These are phyloP conservation scores for Gracilariopsis chorda DNA, from an alignment of 23 red algal genomes.

Conservation along the genomic window DNA sequence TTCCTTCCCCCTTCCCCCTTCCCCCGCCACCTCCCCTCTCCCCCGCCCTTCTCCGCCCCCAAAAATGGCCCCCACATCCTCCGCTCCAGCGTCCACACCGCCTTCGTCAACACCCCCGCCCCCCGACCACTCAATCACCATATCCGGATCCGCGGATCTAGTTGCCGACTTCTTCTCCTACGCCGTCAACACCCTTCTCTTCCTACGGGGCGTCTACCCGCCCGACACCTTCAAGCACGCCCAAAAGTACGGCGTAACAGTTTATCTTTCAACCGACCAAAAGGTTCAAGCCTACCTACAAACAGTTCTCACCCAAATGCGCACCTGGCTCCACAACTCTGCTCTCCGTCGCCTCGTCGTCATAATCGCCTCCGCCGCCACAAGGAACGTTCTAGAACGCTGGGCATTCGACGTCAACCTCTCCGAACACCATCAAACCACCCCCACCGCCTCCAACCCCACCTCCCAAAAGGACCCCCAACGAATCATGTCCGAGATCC, in stretches of 20 bases:
- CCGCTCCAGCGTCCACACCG: neutral
- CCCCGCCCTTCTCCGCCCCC: neutral
- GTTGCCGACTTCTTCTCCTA: slow-evolving; percentile 94
- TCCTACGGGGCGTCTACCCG: slow-evolving; percentile 93
- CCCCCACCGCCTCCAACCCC: neutral
- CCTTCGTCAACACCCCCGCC: neutral
- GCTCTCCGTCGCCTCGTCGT: slow-evolving; percentile 79
- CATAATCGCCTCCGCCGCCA: slow-evolving; percentile 75
- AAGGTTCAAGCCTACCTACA: slow-evolving; percentile 71
- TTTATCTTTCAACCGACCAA: slow-evolving; percentile 76
- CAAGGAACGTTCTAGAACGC: slow-evolving; percentile 75
- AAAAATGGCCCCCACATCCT: neutral
- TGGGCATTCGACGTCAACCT: slow-evolving; percentile 89
- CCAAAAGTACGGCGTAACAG: slow-evolving; percentile 86
- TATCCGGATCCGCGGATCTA: slow-evolving; percentile 76
- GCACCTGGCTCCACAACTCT: slow-evolving; percentile 58
- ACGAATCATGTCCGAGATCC: slow-evolving; percentile 80
- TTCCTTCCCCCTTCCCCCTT: neutral
- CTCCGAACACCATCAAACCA: neutral
- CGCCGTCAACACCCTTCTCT: slow-evolving; percentile 89
- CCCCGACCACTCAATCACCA: slow-evolving; percentile 54
- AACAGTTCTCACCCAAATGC: slow-evolving; percentile 68
- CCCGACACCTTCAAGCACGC: slow-evolving; percentile 86
- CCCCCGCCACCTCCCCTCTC: neutral
- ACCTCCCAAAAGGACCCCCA: slow-evolving; percentile 11